Evolutionary conservation across 1,139 yeast species (phyloP).

Genomic region (Hansenula lynferdii): DNA sequence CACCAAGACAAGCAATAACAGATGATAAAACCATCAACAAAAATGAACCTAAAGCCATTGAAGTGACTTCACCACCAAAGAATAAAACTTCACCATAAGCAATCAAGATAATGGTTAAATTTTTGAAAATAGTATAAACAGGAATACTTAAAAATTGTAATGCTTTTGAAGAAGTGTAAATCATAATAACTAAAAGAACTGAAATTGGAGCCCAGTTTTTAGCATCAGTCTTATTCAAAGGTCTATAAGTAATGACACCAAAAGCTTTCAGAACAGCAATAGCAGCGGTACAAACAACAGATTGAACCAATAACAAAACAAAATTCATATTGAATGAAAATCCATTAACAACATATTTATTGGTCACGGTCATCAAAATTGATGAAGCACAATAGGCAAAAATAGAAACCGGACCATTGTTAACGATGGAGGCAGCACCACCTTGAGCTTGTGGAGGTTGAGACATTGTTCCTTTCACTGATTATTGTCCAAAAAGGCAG

Average conservation of each 20-base stretch:
- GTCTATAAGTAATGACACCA: slow-evolving; percentile 81
- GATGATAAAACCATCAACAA: slow-evolving; percentile 89
- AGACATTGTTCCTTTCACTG: slow-evolving; percentile 9
- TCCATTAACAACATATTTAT: slow-evolving; percentile 88
- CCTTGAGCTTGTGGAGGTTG: slow-evolving; percentile 8
- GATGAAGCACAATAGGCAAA: slow-evolving; percentile 87
- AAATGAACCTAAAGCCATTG: slow-evolving; percentile 88
- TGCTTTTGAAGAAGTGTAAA: slow-evolving; percentile 95
- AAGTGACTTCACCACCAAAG: slow-evolving; percentile 91
- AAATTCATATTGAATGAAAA: slow-evolving; percentile 84
- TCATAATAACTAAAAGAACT: slow-evolving; percentile 82
- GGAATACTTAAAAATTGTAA: slow-evolving; percentile 88
- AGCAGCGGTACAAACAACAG: slow-evolving; percentile 73
- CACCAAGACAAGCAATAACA: slow-evolving; percentile 92
- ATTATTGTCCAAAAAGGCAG: neutral
- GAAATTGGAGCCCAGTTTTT: slow-evolving; percentile 96
- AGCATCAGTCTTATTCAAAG: slow-evolving; percentile 82
- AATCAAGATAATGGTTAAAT: slow-evolving; percentile 90
- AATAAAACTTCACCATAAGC: slow-evolving; percentile 98
- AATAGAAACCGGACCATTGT: slow-evolving; percentile 85
- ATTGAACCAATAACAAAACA: slow-evolving; percentile 77
- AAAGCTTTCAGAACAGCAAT: slow-evolving; percentile 66
- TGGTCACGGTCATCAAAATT: slow-evolving; percentile 96
- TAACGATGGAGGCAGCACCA: slow-evolving; percentile 38
- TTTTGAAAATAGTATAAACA: slow-evolving; percentile 95